Conservation (phyloP, 345 rosid genomes). For the Pistacia atlantica region DNA sequence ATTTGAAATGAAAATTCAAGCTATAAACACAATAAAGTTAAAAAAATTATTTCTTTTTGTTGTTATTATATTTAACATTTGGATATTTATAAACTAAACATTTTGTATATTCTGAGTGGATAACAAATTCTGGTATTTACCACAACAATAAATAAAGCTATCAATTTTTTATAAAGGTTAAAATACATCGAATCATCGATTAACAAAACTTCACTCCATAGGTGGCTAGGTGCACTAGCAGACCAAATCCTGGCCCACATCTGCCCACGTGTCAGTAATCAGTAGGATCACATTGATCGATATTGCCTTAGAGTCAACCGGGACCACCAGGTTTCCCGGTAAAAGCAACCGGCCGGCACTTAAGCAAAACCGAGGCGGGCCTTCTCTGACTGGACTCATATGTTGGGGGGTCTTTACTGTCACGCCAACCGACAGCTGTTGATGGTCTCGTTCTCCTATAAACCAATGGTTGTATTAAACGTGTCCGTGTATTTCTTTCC, state of each 20-base stretch:
- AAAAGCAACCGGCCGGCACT: not conserved
- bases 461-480: not conserved
- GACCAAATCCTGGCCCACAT: not conserved
- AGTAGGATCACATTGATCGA: not conserved
- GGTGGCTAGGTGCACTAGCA: not conserved
- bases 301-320: not conserved
- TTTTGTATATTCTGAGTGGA: not conserved
- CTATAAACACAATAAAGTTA: too few species aligned
- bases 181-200: not conserved
- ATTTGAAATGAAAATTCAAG: too few species aligned
- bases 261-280: not conserved
- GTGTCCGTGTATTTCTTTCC: not conserved
- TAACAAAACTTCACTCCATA: not conserved
- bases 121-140: not conserved
- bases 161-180: too few species aligned
- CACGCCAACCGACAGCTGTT: constrained; percentile 15
- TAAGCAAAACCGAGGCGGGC: constrained; percentile 2
- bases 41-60: too few species aligned
- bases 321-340: constrained; percentile 18
- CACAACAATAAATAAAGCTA: too few species aligned
- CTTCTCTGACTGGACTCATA: not conserved
- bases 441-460: not conserved
- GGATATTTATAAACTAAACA: too few species aligned
- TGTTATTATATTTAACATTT: too few species aligned
- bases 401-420: not conserved